phyloP scores from a whole-genome alignment of 2,329 filamentous ascomycete species.

The Colletotrichum somersetense region DNA sequence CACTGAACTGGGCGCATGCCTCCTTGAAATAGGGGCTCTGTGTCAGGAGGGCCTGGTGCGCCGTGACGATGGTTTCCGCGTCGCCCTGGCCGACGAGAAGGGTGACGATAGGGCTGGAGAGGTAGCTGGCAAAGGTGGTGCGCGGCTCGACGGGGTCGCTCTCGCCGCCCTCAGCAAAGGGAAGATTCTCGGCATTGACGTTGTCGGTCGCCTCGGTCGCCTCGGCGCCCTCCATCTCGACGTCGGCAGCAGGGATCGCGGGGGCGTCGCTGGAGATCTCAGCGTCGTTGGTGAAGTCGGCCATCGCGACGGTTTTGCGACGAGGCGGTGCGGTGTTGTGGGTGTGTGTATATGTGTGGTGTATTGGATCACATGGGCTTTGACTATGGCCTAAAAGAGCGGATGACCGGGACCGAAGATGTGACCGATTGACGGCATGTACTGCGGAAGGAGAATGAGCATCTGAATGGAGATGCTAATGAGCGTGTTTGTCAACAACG shows the following conservation, averaged over 20 bases:
- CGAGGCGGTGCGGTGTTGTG: not conserved
- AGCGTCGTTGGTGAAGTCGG: slow-evolving; percentile 42
- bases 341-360: not conserved
- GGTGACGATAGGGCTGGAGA: slow-evolving; percentile 77
- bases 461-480: slow-evolving; percentile 1
- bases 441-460: not conserved
- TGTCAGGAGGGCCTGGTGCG: slow-evolving; percentile 82
- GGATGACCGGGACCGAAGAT: not conserved
- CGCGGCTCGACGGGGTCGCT: slow-evolving; percentile 52
- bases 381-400: not conserved
- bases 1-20: slow-evolving; percentile 70
- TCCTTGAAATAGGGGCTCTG: slow-evolving; percentile 82
- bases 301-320: slow-evolving; percentile 39
- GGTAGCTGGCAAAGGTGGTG: slow-evolving; percentile 67
- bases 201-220: slow-evolving; percentile 45
- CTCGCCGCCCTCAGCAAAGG: slow-evolving; percentile 54
- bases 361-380: not conserved
- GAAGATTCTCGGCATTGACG: slow-evolving; percentile 51
- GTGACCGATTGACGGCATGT: not conserved
- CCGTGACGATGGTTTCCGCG: slow-evolving; percentile 73
- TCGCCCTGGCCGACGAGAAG: slow-evolving; percentile 74
- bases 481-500: slow-evolving; percentile 2
- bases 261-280: slow-evolving; percentile 47
- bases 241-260: slow-evolving; percentile 50
- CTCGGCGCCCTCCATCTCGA: slow-evolving; percentile 55